Evolutionary conservation across 1,284 basidiomycete species (phyloP).

Genomic region (Thelephora terrestris): DNA sequence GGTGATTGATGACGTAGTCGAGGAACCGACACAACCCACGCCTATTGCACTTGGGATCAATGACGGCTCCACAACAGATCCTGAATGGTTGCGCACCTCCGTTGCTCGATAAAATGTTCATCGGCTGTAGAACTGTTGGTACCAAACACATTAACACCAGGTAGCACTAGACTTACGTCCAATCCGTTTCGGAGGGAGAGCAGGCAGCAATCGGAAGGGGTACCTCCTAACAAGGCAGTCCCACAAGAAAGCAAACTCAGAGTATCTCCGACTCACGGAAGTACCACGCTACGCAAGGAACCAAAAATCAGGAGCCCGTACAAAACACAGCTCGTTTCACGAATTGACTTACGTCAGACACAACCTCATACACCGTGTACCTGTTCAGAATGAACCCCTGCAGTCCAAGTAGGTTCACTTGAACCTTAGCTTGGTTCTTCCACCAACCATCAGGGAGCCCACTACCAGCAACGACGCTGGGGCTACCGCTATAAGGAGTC

Average conservation of each 20-base stretch:
- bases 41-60: slow-evolving; percentile 28
- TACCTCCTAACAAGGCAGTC: slow-evolving; percentile 73
- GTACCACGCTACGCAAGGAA: slow-evolving; percentile 37
- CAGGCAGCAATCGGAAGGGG: slow-evolving; percentile 87
- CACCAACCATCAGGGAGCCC: slow-evolving; percentile 76
- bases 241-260: slow-evolving; percentile 85
- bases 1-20: slow-evolving; percentile 83
- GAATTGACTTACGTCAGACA: slow-evolving; percentile 55
- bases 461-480: slow-evolving; percentile 55
- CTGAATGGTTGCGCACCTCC: slow-evolving; percentile 38
- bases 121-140: slow-evolving; percentile 44
- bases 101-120: slow-evolving; percentile 80
- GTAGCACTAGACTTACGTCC: slow-evolving; percentile 50
- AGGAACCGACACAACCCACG: slow-evolving; percentile 78
- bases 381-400: slow-evolving; percentile 84
- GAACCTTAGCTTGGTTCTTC: slow-evolving; percentile 67
- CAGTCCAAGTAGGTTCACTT: slow-evolving; percentile 66
- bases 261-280: slow-evolving; percentile 71
- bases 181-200: slow-evolving; percentile 83
- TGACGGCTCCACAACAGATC: background rate
- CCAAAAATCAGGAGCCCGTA: background rate
- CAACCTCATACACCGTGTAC: slow-evolving; percentile 72
- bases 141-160: background rate
- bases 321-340: background rate
- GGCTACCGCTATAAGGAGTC: slow-evolving; percentile 34